Conservation (phyloP, 2,329 filamentous ascomycete genomes). For the Dothistroma septosporum region DNA sequence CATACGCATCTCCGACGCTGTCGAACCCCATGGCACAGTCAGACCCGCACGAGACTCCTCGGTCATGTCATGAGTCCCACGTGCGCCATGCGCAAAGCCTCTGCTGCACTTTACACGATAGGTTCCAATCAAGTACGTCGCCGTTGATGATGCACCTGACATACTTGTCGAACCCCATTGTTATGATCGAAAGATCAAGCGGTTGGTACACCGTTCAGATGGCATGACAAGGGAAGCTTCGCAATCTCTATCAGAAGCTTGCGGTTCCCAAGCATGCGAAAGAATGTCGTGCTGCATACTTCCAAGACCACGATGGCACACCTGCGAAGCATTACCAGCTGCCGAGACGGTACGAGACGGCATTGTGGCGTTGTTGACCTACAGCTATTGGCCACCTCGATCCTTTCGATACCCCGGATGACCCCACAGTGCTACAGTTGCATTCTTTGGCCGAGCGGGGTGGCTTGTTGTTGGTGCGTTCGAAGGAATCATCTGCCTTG, state of each 20-base stretch:
- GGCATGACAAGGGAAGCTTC: background rate
- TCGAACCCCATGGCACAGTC: background rate
- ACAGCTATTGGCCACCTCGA: background rate
- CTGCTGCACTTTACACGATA: too few species aligned
- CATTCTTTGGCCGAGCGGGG: background rate
- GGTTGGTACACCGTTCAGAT: background rate
- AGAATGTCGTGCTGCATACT: background rate
- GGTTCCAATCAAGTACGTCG: too few species aligned
- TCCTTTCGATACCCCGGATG: background rate
- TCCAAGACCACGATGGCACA: background rate
- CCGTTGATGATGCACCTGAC: too few species aligned
- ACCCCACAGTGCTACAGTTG: background rate
- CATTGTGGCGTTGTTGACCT: background rate
- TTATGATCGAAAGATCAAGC: too few species aligned
- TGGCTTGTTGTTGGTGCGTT: background rate
- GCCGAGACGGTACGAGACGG: constrained; percentile 2
- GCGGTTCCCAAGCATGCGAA: background rate
- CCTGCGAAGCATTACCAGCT: background rate
- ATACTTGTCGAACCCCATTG: too few species aligned
- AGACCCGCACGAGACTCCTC: background rate
- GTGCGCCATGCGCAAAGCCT: background rate
- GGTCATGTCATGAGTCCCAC: background rate
- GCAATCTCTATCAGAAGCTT: background rate
- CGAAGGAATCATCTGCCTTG: background rate
- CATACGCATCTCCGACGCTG: background rate